Base-by-base conservation (phyloP, 305 asterid genomes). In the Rubia peregrina region DNA sequence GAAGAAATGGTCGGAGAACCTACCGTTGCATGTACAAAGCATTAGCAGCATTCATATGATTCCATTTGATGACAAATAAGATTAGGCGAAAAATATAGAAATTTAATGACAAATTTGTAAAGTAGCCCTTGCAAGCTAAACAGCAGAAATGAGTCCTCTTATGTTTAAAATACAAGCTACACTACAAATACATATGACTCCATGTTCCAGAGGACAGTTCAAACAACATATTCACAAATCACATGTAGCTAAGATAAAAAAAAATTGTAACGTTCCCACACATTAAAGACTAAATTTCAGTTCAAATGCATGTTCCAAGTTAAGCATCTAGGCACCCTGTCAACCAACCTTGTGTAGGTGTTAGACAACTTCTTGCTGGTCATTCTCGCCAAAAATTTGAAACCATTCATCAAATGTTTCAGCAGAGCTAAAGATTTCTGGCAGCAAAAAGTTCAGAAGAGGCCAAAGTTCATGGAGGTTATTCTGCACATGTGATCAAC, bases 391-490 rank as follows among this genome's bases (percentile, higher is more conserved):
- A 74, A 98, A 94, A 61, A 94, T 94, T 83, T 94, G 99, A 83
- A 94, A 94, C 99, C 99, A 94, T 74, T 94, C 95, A 80, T 94
- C 99, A 64, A 94, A 94, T 46, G 99, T 91, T 84, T 94, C 99
- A 67, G 99, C 95, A 41, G 99, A 94, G 80, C 98, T 94, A 79
- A 94, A 94, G 80, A 94, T 94, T 86, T 94, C 98, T 7, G 98
- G 98, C 67, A 94, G 97, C 79, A 94, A 81, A 76, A 94, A 94
- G 86, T 94, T 94, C 73, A 94, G 90, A 61, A 94, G 98, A 36
- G 99, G 87, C 99, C 99, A 91, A 51, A 94, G 98, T 69, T 94
- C 99, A 77, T 91, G 99, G 80, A 94, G 99, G 81, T 94, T 94
- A 85, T 94, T 94, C 98, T 94, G 97, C 88, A 73, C 59, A 51